Percentiles rank a stretch among this genome's conserved stretches.
Evolutionary conservation across 352 stramenopile species (phyloP).

Genomic region (Globisporangium parvum): DNA sequence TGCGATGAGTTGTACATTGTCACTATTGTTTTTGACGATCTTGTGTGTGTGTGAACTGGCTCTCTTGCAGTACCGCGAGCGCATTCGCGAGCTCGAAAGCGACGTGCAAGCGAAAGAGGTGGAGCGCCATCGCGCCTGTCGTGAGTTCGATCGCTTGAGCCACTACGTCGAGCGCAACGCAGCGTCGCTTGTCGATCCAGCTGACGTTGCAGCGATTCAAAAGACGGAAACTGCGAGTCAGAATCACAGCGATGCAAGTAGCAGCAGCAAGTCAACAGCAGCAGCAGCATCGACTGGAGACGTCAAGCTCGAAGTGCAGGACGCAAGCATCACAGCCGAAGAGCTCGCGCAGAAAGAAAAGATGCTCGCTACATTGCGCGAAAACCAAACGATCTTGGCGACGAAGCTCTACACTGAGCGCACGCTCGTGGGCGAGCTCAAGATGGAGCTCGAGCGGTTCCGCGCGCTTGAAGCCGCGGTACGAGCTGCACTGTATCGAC

Average conservation of each 20-base stretch:
- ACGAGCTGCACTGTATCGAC: slow-evolving; percentile 9
- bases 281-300: slow-evolving; percentile 3
- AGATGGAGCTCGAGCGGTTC: slow-evolving; percentile 55
- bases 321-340: slow-evolving; percentile 20
- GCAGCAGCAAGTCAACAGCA: neutral
- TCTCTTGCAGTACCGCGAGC: slow-evolving; percentile 37
- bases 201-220: slow-evolving; percentile 20
- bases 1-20: neutral
- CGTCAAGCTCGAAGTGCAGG: slow-evolving; percentile 2
- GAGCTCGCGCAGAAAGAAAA: slow-evolving; percentile 28
- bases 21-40: neutral
- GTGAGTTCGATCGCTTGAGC: slow-evolving; percentile 67
- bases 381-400: slow-evolving; percentile 32
- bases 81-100: slow-evolving; percentile 48
- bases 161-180: slow-evolving; percentile 36
- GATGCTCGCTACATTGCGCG: slow-evolving; percentile 25
- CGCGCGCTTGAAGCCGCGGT: slow-evolving; percentile 55
- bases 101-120: slow-evolving; percentile 75
- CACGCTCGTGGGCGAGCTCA: slow-evolving; percentile 29
- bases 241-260: neutral
- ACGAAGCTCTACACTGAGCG: slow-evolving; percentile 49
- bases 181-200: slow-evolving; percentile 12
- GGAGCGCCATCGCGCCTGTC: slow-evolving; percentile 68
- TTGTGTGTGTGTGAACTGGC: slow-evolving; percentile 2
- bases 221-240: neutral